Evolutionary conservation across 2,329 filamentous ascomycete species (phyloP).

Genomic region (Clonostachys byssicola): DNA sequence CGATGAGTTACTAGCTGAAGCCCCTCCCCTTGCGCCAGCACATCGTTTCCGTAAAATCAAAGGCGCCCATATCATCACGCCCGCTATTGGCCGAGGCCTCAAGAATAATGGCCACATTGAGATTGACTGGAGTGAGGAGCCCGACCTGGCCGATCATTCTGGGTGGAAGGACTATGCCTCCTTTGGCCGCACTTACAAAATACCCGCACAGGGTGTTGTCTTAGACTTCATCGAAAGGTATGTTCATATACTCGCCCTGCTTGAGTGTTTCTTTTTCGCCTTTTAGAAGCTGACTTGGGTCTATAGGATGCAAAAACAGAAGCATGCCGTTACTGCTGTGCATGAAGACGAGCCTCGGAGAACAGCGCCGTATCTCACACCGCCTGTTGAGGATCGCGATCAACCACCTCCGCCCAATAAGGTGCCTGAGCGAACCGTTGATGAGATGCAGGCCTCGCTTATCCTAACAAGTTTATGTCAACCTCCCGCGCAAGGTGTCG

Average conservation of each 20-base stretch:
- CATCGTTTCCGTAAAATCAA: constrained; percentile 60
- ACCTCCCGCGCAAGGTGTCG: constrained; percentile 42
- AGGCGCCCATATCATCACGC: constrained; percentile 44
- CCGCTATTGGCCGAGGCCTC: constrained; percentile 57
- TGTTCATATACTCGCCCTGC: constrained; percentile 15
- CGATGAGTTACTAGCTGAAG: constrained; percentile 64
- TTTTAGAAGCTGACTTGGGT: neutral
- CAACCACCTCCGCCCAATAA: constrained; percentile 6
- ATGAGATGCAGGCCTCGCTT: constrained; percentile 63
- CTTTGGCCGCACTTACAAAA: constrained; percentile 61
- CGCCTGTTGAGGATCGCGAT: constrained; percentile 9
- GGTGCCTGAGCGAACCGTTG: constrained; percentile 38
- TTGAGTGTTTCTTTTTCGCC: neutral
- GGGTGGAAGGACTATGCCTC: constrained; percentile 55
- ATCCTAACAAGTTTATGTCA: constrained; percentile 55
- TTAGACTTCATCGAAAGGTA: constrained; percentile 68
- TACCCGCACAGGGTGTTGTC: constrained; percentile 62
- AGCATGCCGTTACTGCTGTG: constrained; percentile 28
- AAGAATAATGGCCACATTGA: constrained; percentile 71
- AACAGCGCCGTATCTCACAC: constrained; percentile 16
- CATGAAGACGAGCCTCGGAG: constrained; percentile 18
- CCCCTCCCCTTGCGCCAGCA: constrained; percentile 55
- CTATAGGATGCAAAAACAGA: constrained; percentile 26
- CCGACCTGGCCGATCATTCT: constrained; percentile 42
- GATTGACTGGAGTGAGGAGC: constrained; percentile 55